Base-by-base conservation (phyloP, 352 stramenopile species). In the Globisporangium okanoganense region DNA sequence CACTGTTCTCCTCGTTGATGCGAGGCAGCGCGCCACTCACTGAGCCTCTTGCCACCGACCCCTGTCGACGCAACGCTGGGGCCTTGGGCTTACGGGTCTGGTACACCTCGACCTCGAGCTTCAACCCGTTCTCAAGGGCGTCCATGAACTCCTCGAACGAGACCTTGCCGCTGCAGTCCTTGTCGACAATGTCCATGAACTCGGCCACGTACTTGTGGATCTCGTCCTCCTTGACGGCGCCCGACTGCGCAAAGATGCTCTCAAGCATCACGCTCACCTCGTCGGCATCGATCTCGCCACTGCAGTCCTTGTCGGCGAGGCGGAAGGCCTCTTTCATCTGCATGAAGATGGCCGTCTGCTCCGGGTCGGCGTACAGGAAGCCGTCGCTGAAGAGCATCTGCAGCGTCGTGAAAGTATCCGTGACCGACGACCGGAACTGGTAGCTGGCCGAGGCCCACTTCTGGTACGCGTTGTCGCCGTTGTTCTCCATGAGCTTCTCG, bases 241-340 rank as follows among this genome's bases (percentile, higher is more conserved):
- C 84, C 0, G 80, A 86, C 61, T 94, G 82, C 14, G 70, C 70
- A 40, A 94, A 94, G 56, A 94, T 92, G 13, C 65, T 84, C 56
- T 89, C 75, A 3, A 94, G 67, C 82, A 94, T 89, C 22, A 81
- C 68, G 0, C 76, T 75, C 9, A 94, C 85, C 62, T 94, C 85
- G 31, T 91, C 80, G 0, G 80, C 81, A 35, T 94, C 79, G 35
- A 92, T 89, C 54, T 94, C 85, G 7, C 85, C 85, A 35, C 81
- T 92, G 63, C 85, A 88, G 41, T 94, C 85, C 56, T 78, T 87
- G 62, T 94, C 85, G 0, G 82, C 85, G 0, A 89, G 58, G 13
- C 85, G 78, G 64, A 94, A 94, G 0, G 85, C 85, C 54, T 94
- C 82, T 56, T 94, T 94, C 73, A 94, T 94, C 61, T 94, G 85